Percentiles rank a stretch among this genome's conserved stretches.
These are phyloP conservation scores for Passalora sequoiae DNA, from an alignment of 2,329 filamentous ascomycete genomes.

Conservation along the genomic window DNA sequence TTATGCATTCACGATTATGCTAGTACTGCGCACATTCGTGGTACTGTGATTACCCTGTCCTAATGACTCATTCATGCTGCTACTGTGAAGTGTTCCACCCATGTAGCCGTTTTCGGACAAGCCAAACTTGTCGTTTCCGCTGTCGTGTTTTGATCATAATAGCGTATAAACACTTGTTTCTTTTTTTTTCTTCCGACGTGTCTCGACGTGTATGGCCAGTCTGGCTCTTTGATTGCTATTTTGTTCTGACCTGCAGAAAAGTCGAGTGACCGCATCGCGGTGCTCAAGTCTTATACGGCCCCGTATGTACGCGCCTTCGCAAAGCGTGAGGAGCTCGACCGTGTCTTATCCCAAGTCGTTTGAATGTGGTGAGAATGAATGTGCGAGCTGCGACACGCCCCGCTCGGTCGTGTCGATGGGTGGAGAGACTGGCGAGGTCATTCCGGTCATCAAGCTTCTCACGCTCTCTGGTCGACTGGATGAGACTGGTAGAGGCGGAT, in stretches of 20 bases:
- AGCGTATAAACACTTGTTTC: not conserved
- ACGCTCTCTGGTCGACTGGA: constrained; percentile 20
- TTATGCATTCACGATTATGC: constrained; percentile 1
- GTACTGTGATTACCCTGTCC: not conserved
- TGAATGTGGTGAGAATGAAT: not conserved
- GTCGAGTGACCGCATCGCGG: no score
- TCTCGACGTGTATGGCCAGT: not conserved
- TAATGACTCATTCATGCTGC: not conserved
- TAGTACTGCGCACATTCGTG: not conserved
- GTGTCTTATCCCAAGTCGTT: no score
- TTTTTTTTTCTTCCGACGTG: not conserved
- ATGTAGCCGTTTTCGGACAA: not conserved
- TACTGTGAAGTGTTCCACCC: constrained; percentile 2
- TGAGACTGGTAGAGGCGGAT: not conserved
- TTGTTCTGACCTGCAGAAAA: no score
- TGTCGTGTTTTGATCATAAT: not conserved
- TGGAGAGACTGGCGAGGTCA: constrained; percentile 2
- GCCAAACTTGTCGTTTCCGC: not conserved
- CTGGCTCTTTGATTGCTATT: no score
- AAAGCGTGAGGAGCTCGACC: not conserved
- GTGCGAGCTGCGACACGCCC: constrained; percentile 1
- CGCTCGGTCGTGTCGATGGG: constrained; percentile 4
- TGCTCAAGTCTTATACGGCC: no score
- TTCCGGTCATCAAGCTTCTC: constrained; percentile 16
- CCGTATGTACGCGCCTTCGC: not conserved